These are phyloP conservation scores for Epichloe glyceriae DNA, from an alignment of 2,329 filamentous ascomycete genomes.

Conservation along the genomic window DNA sequence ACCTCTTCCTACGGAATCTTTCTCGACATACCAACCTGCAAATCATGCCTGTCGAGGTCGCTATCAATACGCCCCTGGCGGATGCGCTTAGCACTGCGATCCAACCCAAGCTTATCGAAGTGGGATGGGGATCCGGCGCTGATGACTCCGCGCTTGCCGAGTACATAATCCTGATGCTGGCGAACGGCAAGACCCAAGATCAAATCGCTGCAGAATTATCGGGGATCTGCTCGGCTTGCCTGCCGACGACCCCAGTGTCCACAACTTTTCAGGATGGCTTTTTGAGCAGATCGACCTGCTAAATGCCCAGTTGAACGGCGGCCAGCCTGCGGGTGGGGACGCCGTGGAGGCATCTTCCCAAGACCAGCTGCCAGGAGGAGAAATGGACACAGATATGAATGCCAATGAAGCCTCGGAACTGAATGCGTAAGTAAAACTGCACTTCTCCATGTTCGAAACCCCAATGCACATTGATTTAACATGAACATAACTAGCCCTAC, in stretches of 20 bases:
- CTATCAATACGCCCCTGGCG: constrained; percentile 69
- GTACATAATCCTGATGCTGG: constrained; percentile 95
- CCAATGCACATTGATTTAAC: neutral
- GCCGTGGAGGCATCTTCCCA: constrained; percentile 20
- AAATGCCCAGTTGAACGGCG: constrained; percentile 48
- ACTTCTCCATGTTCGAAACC: too few relatives aligned
- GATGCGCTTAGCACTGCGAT: constrained; percentile 71
- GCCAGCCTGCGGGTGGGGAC: constrained; percentile 18
- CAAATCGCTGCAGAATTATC: constrained; percentile 83
- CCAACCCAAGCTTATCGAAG: constrained; percentile 82
- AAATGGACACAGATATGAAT: constrained; percentile 63
- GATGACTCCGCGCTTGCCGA: constrained; percentile 73
- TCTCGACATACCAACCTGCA: neutral
- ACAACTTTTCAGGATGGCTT: constrained; percentile 83
- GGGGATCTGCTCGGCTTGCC: constrained; percentile 70
- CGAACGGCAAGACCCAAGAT: constrained; percentile 84
- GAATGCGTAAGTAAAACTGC: constrained; percentile 41
- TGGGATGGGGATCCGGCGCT: constrained; percentile 78
- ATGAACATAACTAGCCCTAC: constrained; percentile 52
- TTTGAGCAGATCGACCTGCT: constrained; percentile 70
- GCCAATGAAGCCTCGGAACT: constrained; percentile 37
- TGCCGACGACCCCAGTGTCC: constrained; percentile 69
- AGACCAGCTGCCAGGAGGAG: constrained; percentile 22
- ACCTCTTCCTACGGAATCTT: neutral
- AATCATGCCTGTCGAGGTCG: constrained; percentile 66